Percentiles rank a stretch among this genome's conserved stretches.
Conservation (phyloP, 345 rosid genomes). For the Mangifera indica region DNA sequence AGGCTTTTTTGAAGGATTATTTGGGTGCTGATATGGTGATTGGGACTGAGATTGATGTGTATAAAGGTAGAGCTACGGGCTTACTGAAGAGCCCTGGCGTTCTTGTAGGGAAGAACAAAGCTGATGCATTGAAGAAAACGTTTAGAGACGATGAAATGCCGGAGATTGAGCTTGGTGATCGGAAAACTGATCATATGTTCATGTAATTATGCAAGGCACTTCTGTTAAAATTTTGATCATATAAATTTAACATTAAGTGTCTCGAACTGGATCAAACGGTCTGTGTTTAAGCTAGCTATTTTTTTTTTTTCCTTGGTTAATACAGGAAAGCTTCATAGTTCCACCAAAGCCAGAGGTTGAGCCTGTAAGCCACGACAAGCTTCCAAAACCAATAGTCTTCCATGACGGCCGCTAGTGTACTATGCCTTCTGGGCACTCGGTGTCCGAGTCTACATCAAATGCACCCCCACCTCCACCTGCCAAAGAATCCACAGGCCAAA, state of each 20-base stretch:
- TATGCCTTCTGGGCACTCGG: conserved; percentile 62
- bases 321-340: conserved; percentile 48
- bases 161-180: conserved; percentile 56
- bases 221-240: too few relatives aligned
- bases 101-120: conserved; percentile 49
- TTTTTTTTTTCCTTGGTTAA: too few relatives aligned
- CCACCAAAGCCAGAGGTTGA: conserved; percentile 25
- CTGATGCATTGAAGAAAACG: conserved; percentile 39
- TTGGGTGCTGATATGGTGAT: conserved; percentile 59
- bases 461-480: conserved; percentile 62
- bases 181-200: conserved; percentile 42
- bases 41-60: conserved; percentile 59
- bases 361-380: conserved; percentile 35
- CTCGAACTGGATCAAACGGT: too few relatives aligned
- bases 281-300: too few relatives aligned
- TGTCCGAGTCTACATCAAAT: conserved; percentile 57
- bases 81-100: conserved; percentile 52
- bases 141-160: conserved; percentile 43
- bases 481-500: conserved; percentile 38
- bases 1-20: conserved; percentile 59
- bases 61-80: conserved; percentile 68
- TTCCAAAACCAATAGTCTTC: conserved; percentile 64
- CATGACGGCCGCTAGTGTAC: conserved; percentile 74
- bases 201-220: conserved; percentile 61
- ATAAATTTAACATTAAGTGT: too few relatives aligned